Conservation (phyloP, 164 flowering plant genomes). For the Macadamia integrifolia region DNA sequence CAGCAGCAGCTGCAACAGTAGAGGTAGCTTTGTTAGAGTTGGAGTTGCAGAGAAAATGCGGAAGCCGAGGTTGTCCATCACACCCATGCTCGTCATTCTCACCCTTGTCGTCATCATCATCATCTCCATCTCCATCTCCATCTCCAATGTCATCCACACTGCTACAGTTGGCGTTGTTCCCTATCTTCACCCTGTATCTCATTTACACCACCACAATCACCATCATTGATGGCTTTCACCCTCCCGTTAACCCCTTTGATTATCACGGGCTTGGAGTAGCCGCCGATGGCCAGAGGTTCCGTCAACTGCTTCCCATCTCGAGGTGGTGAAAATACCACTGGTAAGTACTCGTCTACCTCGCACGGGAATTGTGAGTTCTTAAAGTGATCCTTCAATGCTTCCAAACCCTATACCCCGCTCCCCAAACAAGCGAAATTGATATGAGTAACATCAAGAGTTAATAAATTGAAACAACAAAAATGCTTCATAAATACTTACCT, state of each 20-base stretch:
- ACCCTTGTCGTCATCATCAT: neutral
- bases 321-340: constrained; percentile 80
- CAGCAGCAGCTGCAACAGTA: neutral
- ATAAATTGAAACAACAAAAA: too few species aligned
- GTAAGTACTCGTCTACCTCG: constrained; percentile 71
- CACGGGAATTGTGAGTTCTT: constrained; percentile 87
- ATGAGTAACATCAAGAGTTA: too few species aligned
- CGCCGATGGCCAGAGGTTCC: constrained; percentile 52
- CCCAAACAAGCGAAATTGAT: too few species aligned
- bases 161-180: neutral
- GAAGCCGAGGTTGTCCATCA: neutral
- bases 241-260: neutral
- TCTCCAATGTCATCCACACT: neutral
- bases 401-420: constrained; percentile 51
- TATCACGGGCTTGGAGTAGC: constrained; percentile 10
- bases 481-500: constrained; percentile 33
- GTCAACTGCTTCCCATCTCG: constrained; percentile 68
- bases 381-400: constrained; percentile 83
- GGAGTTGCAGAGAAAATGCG: neutral
- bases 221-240: neutral
- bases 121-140: neutral
- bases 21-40: neutral
- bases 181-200: constrained; percentile 2
- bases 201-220: neutral
- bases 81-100: constrained; percentile 9